A percentile compares a stretch with the other conserved stretches of the same genome.
These are phyloP conservation scores for Cladosporium colombiae DNA, from an alignment of 2,329 filamentous ascomycete species.

Conservation along the genomic window DNA sequence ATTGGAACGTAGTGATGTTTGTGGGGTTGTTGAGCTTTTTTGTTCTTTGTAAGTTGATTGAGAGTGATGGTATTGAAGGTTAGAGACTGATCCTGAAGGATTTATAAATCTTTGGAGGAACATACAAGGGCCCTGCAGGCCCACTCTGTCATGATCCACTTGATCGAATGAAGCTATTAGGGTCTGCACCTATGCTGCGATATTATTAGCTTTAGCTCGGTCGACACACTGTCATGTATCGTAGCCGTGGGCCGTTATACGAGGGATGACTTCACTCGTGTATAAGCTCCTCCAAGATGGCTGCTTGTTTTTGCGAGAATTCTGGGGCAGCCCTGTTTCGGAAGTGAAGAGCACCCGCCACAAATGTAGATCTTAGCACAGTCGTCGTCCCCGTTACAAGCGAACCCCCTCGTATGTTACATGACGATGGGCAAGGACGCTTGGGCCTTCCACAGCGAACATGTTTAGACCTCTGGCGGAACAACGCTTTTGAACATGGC, in stretches of 20 bases:
- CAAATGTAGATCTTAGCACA: background rate
- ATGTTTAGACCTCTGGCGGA: background rate
- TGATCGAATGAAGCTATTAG: background rate
- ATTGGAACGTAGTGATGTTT: background rate
- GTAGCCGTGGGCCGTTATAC: background rate
- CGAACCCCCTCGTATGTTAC: background rate
- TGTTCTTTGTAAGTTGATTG: background rate
- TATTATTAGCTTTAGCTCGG: background rate
- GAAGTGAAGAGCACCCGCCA: constrained; percentile 1
- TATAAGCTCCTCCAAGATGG: background rate
- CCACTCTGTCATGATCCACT: background rate
- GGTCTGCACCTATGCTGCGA: background rate
- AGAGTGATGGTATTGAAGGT: background rate
- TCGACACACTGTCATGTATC: background rate
- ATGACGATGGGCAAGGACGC: constrained; percentile 1
- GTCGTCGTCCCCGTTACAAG: background rate
- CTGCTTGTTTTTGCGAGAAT: background rate
- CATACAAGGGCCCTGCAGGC: background rate
- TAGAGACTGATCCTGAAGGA: background rate
- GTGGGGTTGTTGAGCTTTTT: background rate
- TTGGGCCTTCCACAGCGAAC: background rate
- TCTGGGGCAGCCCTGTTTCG: background rate
- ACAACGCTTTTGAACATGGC: background rate
- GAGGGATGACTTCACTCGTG: constrained; percentile 6
- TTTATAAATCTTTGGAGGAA: background rate